Conservation (phyloP, 441 rosid species). For the Adansonia madagascariensis region DNA sequence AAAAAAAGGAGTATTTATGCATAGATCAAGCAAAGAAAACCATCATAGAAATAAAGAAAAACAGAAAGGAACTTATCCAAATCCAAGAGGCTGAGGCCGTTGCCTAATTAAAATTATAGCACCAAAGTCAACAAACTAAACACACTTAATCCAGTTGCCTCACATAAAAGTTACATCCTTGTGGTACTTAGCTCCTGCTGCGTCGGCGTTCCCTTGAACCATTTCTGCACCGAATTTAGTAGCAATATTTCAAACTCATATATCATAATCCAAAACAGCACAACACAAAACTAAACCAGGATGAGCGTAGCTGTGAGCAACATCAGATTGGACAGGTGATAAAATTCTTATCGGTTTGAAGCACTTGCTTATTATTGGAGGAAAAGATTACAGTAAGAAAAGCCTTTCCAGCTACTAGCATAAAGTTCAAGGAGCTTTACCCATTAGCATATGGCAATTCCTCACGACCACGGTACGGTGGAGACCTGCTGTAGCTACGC, state of each 20-base stretch:
- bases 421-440: conserved; percentile 37
- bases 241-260: not conserved
- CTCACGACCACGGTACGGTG: conserved; percentile 59
- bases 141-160: conserved; percentile 50
- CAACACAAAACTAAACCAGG: not conserved
- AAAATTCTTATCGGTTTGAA: not conserved
- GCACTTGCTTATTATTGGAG: not conserved
- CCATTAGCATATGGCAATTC: conserved; percentile 71
- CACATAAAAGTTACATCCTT: conserved; percentile 31
- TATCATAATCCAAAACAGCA: not conserved
- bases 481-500: conserved; percentile 70
- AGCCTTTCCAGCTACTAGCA: conserved; percentile 9
- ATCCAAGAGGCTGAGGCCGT: conserved; percentile 65
- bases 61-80: conserved; percentile 69
- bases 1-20: conserved; percentile 39
- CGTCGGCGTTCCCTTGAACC: conserved; percentile 77
- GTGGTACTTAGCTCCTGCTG: conserved; percentile 77
- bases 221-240: conserved; percentile 56
- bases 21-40: conserved; percentile 44
- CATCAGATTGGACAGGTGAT: not conserved
- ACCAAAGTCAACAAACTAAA: conserved; percentile 62
- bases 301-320: not conserved
- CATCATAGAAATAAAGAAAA: conserved; percentile 50
- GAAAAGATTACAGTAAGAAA: not conserved
- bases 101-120: conserved; percentile 61